Conservation (phyloP, 2,329 filamentous ascomycete species). For the Alternaria arborescens region DNA sequence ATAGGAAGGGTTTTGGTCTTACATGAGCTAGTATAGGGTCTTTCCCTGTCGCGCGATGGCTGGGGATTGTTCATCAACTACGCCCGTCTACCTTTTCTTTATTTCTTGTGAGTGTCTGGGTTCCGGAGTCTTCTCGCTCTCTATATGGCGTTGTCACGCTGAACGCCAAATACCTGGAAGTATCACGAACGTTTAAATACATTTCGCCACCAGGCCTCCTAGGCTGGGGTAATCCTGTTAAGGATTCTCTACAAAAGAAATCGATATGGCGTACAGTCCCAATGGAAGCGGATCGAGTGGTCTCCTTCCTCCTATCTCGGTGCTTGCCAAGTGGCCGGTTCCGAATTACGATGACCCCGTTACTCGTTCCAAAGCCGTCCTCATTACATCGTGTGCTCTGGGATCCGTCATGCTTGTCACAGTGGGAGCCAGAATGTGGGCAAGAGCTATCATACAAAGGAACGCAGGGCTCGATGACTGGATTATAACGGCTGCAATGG, state of each 20-base stretch:
- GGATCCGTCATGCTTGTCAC: conserved; percentile 17
- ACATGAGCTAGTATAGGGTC: background rate
- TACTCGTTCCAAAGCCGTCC: conserved; percentile 12
- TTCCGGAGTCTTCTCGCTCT: too few species aligned
- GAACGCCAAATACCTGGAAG: background rate
- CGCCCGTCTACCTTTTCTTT: background rate
- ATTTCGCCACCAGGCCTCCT: background rate
- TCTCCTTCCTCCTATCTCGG: conserved; percentile 22
- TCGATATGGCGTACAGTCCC: background rate
- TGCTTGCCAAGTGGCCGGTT: conserved; percentile 20
- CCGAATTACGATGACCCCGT: conserved; percentile 24
- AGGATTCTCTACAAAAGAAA: background rate
- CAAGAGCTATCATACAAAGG: conserved; percentile 20
- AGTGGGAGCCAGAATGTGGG: conserved; percentile 23
- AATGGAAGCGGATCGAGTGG: conserved; percentile 17
- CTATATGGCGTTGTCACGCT: background rate
- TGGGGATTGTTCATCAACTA: background rate
- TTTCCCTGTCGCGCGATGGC: background rate
- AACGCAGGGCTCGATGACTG: conserved; percentile 27
- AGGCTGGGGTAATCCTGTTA: background rate
- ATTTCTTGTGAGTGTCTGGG: too few species aligned
- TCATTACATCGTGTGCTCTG: conserved; percentile 18
- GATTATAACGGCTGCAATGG: conserved; percentile 26
- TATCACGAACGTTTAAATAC: background rate
- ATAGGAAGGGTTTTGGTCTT: background rate